Percentiles rank a stretch among this genome's conserved stretches.
These are phyloP conservation scores for Chrysosporium keratinophilum DNA, from an alignment of 2,329 filamentous ascomycete species.

Conservation along the genomic window DNA sequence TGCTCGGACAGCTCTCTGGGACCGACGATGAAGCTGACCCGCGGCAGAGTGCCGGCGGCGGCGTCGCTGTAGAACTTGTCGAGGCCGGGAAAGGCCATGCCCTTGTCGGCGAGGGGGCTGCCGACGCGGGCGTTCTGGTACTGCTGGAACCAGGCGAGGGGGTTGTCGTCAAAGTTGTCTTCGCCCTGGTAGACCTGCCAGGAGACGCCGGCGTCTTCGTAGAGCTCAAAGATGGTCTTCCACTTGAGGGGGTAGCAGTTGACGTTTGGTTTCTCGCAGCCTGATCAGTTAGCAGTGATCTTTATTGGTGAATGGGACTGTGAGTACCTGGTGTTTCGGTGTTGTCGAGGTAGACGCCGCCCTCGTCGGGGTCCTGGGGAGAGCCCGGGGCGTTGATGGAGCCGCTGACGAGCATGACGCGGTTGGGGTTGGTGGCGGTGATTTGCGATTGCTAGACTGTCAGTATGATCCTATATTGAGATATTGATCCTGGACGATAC, in stretches of 20 bases:
- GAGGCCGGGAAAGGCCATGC: constrained; percentile 40
- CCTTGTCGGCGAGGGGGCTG: constrained; percentile 38
- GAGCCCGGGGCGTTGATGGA: constrained; percentile 43
- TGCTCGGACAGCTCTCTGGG: constrained; percentile 46
- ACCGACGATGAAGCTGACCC: constrained; percentile 43
- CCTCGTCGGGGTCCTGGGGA: constrained; percentile 35
- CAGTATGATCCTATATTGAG: neutral
- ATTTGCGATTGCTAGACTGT: constrained; percentile 38
- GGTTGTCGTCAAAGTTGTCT: constrained; percentile 47
- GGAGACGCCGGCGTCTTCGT: constrained; percentile 39
- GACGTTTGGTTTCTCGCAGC: constrained; percentile 37
- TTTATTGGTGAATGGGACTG: too few relatives aligned
- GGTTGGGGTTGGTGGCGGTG: constrained; percentile 45
- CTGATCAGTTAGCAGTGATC: constrained; percentile 17
- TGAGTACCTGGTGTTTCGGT: constrained; percentile 39
- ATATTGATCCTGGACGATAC: neutral
- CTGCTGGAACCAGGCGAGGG: constrained; percentile 45
- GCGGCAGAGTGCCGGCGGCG: constrained; percentile 42
- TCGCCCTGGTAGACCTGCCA: constrained; percentile 45
- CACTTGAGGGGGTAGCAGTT: constrained; percentile 47
- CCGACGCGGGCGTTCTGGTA: constrained; percentile 38
- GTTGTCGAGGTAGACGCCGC: constrained; percentile 43
- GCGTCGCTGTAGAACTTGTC: constrained; percentile 43
- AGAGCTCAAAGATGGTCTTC: constrained; percentile 44
- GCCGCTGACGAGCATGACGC: constrained; percentile 43